Evolutionary conservation across 2,329 filamentous ascomycete genomes (phyloP), one percentile per base, ranked within the genome.

Genomic region (Aureobasidium sp.): DNA sequence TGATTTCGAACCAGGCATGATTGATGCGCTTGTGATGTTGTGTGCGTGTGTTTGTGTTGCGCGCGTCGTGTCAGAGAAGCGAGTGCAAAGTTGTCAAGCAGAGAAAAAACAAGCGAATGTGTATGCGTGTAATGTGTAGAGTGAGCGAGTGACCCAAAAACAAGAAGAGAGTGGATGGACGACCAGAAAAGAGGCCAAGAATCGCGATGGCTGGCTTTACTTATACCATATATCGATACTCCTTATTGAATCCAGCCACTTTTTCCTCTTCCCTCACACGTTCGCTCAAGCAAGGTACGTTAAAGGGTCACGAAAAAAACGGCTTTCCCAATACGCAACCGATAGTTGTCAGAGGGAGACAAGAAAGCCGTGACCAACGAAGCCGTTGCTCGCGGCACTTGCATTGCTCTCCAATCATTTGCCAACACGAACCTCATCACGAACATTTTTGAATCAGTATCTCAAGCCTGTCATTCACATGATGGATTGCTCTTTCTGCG

Each of bases 231-330:
- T 59, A 29, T 59, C 10, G 32, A 59, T 21, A 27, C 39, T 36
- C 55, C 42, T 48, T 59, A 59, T 59, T 59, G 42, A 27, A 34
- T 39, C 55, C 55, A 59, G 55, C 55, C 55, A 59, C 39, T 48
- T 48, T 59, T 59, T 59, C 29, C 29, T 44, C 39, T 29, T 57
- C 34, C 39, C 25, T 48, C 42, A 34, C 55, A 47, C 42, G 30
- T 59, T 49, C 57, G 16, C 13, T 21, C 30, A 59, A 27, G 57
- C 45, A 50, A 49, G 57, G 57, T 36, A 59, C 57, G 57, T 50
- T 50, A 50, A 59, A 50, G 57, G 57, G 57, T 59, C 57, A 59
- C 13, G 37, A 13, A 10, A 59, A 21, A 49, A 59, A 59, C 57
- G 57, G 57, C 45, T 59, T 50, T 44, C 57, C 57, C 45, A 59